Evolutionary conservation across 129 eudicot species (phyloP).

Genomic region (Helianthus tuberosus): DNA sequence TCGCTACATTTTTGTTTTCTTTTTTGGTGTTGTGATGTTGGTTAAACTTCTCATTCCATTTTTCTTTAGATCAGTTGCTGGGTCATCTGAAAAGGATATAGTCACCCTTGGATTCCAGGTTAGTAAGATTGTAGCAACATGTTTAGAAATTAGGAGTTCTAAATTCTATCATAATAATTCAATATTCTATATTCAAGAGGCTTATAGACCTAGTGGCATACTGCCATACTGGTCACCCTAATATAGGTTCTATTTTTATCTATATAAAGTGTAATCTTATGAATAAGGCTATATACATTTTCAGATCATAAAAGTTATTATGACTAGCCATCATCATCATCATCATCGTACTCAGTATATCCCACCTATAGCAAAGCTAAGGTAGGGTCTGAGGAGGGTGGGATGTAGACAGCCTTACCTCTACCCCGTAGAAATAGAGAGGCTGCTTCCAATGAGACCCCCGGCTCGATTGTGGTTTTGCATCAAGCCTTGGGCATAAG

Average conservation of each 20-base stretch:
- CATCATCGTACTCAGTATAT: too few species aligned
- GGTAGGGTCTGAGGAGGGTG: too few species aligned
- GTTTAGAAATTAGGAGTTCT: conserved; percentile 14
- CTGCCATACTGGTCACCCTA: conserved; percentile 14
- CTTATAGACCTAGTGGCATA: conserved; percentile 13
- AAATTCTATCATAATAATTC: neutral
- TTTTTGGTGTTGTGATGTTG: conserved; percentile 8
- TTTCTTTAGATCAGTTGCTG: conserved; percentile 87
- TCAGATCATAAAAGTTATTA: neutral
- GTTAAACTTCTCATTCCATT: conserved; percentile 28
- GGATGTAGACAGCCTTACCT: too few species aligned
- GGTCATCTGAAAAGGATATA: conserved; percentile 92
- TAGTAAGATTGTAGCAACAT: conserved; percentile 26
- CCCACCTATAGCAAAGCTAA: too few species aligned
- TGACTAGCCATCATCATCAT: conserved; percentile 4
- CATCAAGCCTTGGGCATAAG: too few species aligned
- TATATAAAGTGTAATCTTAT: conserved; percentile 8
- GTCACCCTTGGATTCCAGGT: conserved; percentile 98
- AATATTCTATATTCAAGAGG: conserved; percentile 4
- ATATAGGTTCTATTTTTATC: conserved; percentile 1
- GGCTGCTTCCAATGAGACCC: too few species aligned
- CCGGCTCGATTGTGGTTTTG: too few species aligned
- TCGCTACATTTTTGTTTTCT: conserved; percentile 17
- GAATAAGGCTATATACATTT: neutral
- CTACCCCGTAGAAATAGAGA: too few species aligned